Evolutionary conservation across 2,329 filamentous ascomycete genomes (phyloP).

Genomic region (Xylogone sp.): DNA sequence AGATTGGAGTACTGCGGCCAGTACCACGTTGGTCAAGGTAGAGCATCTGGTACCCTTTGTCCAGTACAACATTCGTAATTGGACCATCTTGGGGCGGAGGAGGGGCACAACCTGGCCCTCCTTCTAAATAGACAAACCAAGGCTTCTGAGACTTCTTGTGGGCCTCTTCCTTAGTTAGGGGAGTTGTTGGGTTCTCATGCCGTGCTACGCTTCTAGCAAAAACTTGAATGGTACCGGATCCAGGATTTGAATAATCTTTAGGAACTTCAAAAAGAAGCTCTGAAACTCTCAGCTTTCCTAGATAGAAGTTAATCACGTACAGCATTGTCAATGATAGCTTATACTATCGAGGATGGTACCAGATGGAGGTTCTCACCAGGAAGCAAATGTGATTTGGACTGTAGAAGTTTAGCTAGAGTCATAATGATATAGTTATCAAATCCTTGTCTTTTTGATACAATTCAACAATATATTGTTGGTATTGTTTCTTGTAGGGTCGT

Average conservation of each 20-base stretch:
- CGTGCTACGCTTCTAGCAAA: constrained; percentile 74
- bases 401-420: constrained; percentile 23
- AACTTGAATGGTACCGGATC: constrained; percentile 60
- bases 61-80: constrained; percentile 67
- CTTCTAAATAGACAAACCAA: constrained; percentile 73
- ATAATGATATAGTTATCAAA: constrained; percentile 8
- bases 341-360: not conserved
- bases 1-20: constrained; percentile 77
- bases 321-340: not conserved
- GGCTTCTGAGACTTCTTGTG: constrained; percentile 48
- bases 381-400: constrained; percentile 38
- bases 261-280: constrained; percentile 88
- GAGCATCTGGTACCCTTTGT: constrained; percentile 79
- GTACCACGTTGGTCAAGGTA: constrained; percentile 91
- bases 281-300: constrained; percentile 71
- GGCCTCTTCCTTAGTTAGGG: constrained; percentile 29
- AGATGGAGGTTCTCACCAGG: constrained; percentile 25
- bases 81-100: constrained; percentile 68
- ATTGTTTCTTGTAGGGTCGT: too few relatives aligned
- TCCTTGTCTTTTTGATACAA: not conserved
- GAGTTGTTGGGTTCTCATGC: constrained; percentile 50
- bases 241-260: constrained; percentile 66
- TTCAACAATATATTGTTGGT: not conserved
- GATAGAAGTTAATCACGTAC: too few relatives aligned
- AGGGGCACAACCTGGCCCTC: constrained; percentile 80